Conservation (phyloP, 768 basidiomycete species). For the Leccinum rimulosum region DNA sequence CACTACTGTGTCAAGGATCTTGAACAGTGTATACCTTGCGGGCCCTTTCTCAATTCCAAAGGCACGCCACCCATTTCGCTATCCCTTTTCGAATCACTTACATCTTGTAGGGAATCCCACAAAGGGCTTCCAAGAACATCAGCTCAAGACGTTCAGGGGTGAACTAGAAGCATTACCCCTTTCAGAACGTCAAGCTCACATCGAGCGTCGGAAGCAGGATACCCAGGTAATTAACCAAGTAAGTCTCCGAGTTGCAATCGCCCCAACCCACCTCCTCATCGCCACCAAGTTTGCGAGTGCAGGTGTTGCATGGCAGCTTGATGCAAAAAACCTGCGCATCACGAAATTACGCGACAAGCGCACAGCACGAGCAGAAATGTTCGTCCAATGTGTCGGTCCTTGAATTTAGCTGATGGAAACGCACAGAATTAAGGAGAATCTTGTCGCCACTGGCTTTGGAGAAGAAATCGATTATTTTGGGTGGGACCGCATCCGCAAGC, state of each 20-base stretch:
- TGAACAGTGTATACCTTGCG: conserved; percentile 25
- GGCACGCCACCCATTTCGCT: conserved; percentile 10
- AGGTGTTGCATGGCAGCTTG: conserved; percentile 27
- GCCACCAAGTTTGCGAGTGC: conserved; percentile 22
- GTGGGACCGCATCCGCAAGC: conserved; percentile 32
- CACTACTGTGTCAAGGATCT: conserved; percentile 7
- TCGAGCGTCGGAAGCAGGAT: conserved; percentile 15
- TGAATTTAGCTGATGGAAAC: conserved; percentile 5
- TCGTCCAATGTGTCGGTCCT: conserved; percentile 5
- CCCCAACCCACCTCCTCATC: conserved; percentile 7
- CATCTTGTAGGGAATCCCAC: conserved; percentile 11
- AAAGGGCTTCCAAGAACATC: conserved; percentile 23
- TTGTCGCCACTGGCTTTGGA: conserved; percentile 20
- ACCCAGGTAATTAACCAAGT: conserved; percentile 12
- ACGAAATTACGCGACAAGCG: conserved; percentile 23
- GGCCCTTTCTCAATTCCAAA: conserved; percentile 25
- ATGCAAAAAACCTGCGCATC: conserved; percentile 17
- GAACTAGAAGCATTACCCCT: conserved; percentile 11
- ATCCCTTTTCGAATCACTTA: conserved; percentile 4
- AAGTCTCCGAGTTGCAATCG: neutral
- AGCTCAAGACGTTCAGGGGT: conserved; percentile 17
- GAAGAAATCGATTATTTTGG: conserved; percentile 30
- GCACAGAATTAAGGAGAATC: conserved; percentile 19
- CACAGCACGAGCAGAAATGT: conserved; percentile 26
- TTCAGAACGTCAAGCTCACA: conserved; percentile 18